Evolutionary conservation across 257 asterid genomes (phyloP).

Genomic region (Solanum pimpinellifolium): DNA sequence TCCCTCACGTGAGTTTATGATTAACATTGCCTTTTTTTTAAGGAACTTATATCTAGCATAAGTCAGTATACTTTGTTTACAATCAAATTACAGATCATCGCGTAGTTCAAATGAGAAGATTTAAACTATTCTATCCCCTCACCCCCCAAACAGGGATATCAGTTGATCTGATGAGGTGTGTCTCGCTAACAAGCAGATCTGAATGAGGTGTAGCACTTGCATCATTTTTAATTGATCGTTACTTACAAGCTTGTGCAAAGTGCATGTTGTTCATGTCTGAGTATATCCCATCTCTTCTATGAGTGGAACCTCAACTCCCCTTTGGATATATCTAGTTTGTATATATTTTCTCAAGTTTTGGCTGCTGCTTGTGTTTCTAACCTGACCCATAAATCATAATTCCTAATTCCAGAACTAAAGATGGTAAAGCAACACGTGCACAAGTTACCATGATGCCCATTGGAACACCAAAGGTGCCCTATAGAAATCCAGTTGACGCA

Average conservation of each 20-base stretch:
- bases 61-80: background rate
- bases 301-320: background rate
- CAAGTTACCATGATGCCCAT: conserved; percentile 87
- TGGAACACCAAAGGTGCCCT: conserved; percentile 86
- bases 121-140: background rate
- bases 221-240: background rate
- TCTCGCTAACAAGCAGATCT: background rate
- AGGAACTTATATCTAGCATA: background rate
- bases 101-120: background rate
- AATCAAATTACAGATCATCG: background rate
- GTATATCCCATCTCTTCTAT: background rate
- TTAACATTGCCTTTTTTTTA: background rate
- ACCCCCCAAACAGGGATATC: background rate
- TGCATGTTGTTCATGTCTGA: background rate
- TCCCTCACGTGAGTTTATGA: background rate
- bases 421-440: conserved; percentile 37
- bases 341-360: background rate
- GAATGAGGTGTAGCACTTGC: background rate
- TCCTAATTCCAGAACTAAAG: conserved; percentile 24
- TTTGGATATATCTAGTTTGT: background rate
- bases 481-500: conserved; percentile 61
- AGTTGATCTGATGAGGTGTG: background rate
- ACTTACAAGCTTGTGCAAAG: background rate
- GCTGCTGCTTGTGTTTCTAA: background rate
- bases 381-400: conserved; percentile 2